Evolutionary conservation across 2,329 filamentous ascomycete species (phyloP).

Genomic region (Verruconis gallopava): DNA sequence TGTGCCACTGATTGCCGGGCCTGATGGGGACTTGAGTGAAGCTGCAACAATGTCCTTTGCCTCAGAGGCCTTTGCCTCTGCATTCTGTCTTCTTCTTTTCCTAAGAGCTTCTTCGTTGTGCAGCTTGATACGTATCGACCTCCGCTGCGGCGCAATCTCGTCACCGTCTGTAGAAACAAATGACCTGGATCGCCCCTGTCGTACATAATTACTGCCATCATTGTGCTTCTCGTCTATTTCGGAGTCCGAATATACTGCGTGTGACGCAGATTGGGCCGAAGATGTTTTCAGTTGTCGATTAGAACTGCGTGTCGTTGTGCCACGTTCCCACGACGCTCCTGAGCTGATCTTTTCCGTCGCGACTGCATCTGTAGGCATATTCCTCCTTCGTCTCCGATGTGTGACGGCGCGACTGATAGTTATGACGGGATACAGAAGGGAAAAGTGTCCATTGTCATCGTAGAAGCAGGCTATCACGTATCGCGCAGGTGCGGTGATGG

Average conservation of each 20-base stretch:
- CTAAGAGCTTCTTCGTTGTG: slow-evolving; percentile 65
- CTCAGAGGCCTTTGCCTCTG: slow-evolving; percentile 31
- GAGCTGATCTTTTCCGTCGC: slow-evolving; percentile 1
- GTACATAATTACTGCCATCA: slow-evolving; percentile 29
- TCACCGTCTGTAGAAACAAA: slow-evolving; percentile 35
- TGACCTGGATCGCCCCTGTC: slow-evolving; percentile 53
- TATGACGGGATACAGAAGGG: slow-evolving; percentile 59
- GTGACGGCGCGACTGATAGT: slow-evolving; percentile 40
- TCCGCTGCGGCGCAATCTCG: slow-evolving; percentile 53
- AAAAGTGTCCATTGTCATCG: slow-evolving; percentile 66
- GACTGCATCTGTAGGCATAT: not conserved
- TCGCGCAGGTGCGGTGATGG: slow-evolving; percentile 64
- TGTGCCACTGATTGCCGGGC: slow-evolving; percentile 47
- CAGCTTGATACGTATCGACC: slow-evolving; percentile 84
- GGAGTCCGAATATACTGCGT: slow-evolving; percentile 51
- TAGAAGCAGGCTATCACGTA: slow-evolving; percentile 77
- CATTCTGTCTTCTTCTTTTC: slow-evolving; percentile 55
- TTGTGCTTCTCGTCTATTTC: slow-evolving; percentile 43
- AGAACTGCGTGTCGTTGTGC: slow-evolving; percentile 17
- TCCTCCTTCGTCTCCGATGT: slow-evolving; percentile 7
- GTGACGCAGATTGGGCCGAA: slow-evolving; percentile 40
- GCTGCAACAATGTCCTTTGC: slow-evolving; percentile 37
- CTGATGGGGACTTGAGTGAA: slow-evolving; percentile 87
- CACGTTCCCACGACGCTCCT: slow-evolving; percentile 8
- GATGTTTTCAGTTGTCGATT: slow-evolving; percentile 19